Evolutionary conservation across 192 early-diverging fungal genomes (phyloP).

Genomic region (Umbelopsis sp.): DNA sequence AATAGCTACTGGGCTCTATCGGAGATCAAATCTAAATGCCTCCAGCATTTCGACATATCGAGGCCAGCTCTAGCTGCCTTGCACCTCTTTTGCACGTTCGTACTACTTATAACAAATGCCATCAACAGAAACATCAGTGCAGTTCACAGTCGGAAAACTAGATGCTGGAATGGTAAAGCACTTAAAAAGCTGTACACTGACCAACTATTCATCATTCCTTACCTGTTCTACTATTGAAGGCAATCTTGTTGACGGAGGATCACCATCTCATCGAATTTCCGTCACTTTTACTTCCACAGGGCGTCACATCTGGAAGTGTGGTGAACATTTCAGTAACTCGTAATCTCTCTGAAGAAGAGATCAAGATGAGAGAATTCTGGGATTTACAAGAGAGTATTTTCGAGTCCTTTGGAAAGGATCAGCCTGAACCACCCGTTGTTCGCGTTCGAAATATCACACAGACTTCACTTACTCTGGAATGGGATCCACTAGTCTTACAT

Average conservation of each 20-base stretch:
- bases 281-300: conserved; percentile 91
- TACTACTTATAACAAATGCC: conserved; percentile 1
- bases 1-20: not conserved
- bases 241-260: conserved; percentile 93
- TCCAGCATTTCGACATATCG: not conserved
- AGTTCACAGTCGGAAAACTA: conserved; percentile 92
- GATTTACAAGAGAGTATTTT: conserved; percentile 87
- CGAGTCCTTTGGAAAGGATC: conserved; percentile 72
- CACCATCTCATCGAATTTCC: conserved; percentile 99
- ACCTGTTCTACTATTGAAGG: conserved; percentile 33
- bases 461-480: conserved; percentile 88
- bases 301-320: conserved; percentile 91
- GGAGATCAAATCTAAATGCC: not conserved
- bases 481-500: conserved; percentile 88
- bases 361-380: conserved; percentile 80
- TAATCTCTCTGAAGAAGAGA: conserved; percentile 83
- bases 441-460: conserved; percentile 77
- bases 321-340: conserved; percentile 95
- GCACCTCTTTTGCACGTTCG: not conserved
- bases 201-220: conserved; percentile 18
- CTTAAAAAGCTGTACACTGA: not conserved
- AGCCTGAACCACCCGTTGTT: conserved; percentile 81
- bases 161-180: conserved; percentile 86
- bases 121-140: conserved; percentile 49
- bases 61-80: not conserved